Base-by-base conservation (phyloP, 805 yeast species). In the Suhomyces faveliae region DNA sequence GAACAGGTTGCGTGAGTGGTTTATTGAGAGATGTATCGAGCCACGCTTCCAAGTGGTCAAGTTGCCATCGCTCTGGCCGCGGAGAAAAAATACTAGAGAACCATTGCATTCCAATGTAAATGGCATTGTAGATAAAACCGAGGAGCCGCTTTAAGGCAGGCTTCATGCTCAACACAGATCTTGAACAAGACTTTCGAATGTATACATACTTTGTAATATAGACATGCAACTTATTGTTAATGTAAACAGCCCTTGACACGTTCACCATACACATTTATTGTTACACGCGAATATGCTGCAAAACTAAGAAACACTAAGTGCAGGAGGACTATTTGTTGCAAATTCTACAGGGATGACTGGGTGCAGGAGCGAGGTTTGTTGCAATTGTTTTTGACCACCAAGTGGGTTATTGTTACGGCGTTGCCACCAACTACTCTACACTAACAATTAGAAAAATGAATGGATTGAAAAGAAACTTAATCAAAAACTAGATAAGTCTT, bases 1-100 rank as follows among this genome's bases (percentile, higher is more conserved):
- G 62, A 81, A 81, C 49, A 84, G 85, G 51, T 76, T 94, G 35
- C 77, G 94, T 52, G 83, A 83, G 47, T 90, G 97, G 96, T 91
- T 94, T 61, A 83, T 84, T 13, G 97, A 92, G 57, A 75, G 97
- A 52, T 89, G 96, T 61, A 94, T 94, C 10, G 95, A 89, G 55
- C 99, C 99, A 1, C 77, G 96, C 56, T 92, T 85, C 59, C 96
- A 91, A 63, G 85, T 89, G 42, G 82, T 94, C 24, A 78, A 78
- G 58, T 67, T 94, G 25, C 99, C 98, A 3, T 85, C 89, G 42
- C 68, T 91, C 61, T 90, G 97, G 97, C 95, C 96, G 4, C 53
- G 74, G 42, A 60, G 69, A 33, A 64, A 69, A 46, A 71, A 70
- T 44, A 70, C 75, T 2, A 55, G 72, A 43, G 73, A 70, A 35